Evolutionary conservation across 2,329 filamentous ascomycete genomes (phyloP).

Genomic region (Capronia coronata): DNA sequence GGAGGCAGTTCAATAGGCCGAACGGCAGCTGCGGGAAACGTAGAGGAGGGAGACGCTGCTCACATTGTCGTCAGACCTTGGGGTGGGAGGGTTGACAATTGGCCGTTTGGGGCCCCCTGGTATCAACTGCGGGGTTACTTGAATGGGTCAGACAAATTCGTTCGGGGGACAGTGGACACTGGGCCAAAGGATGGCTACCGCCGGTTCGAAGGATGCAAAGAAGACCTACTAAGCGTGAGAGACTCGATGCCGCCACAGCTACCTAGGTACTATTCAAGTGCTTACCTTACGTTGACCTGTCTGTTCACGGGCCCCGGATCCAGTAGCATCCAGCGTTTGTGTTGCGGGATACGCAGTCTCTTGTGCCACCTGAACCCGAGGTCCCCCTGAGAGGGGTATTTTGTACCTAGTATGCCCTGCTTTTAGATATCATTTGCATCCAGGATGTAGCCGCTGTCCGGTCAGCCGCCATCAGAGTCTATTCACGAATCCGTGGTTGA

Average conservation of each 20-base stretch:
- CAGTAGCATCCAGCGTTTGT: too few species aligned
- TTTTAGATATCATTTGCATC: too few species aligned
- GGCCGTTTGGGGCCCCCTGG: slow-evolving; percentile 6
- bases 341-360: not conserved
- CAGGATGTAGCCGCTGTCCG: not conserved
- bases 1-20: slow-evolving; percentile 9
- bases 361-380: not conserved
- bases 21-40: slow-evolving; percentile 6
- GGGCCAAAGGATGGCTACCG: slow-evolving; percentile 15
- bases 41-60: slow-evolving; percentile 4
- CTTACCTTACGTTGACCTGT: too few species aligned
- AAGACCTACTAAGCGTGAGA: too few species aligned
- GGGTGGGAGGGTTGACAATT: not conserved
- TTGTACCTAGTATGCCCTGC: not conserved
- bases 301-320: not conserved
- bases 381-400: slow-evolving; percentile 8
- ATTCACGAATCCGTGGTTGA: not conserved
- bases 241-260: too few species aligned
- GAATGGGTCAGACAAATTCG: slow-evolving; percentile 6
- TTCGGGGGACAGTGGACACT: not conserved
- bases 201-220: not conserved
- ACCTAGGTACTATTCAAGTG: too few species aligned
- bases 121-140: slow-evolving; percentile 14
- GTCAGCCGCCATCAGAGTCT: not conserved
- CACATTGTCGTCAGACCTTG: slow-evolving; percentile 13